Evolutionary conservation across 2,329 filamentous ascomycete genomes (phyloP), one percentile per base, ranked within the genome.

Genomic region (Alternaria dauci): DNA sequence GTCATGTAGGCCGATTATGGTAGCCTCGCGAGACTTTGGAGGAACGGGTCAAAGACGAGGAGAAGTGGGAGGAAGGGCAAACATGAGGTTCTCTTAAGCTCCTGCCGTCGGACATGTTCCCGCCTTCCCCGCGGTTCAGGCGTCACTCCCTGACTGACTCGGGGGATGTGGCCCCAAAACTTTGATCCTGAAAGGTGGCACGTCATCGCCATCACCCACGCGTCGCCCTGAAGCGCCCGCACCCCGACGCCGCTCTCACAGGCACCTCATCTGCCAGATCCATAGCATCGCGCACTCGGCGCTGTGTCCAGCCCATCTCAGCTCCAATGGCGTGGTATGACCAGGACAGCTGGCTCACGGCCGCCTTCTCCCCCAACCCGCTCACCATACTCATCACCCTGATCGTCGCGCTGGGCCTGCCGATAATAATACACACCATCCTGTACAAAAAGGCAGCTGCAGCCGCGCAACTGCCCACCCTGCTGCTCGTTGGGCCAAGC

Each of bases 401-500:
- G 20, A 66, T 92, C 58, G 82, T 97, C 72, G 87, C 91, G 62
- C 76, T 97, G 67, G 79, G 89, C 55, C 82, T 91, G 28, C 95
- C 95, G 20, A 74, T 96, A 53, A 75, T 96, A 55, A 84, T 97
- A 48, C 95, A 98, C 82, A 77, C 87, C 59, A 81, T 90, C 75
- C 86, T 97, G 74, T 88, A 93, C 77, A 86, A 86, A 56, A 84
- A 87, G 51, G 86, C 86, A 39, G 85, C 88, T 14, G 89, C 91
- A 71, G 87, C 87, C 38, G 85, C 84, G 14, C 63, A 57, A 16
- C 86, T 91, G 26, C 93, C 94, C 51, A 90, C 90, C 8, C 88
- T 98, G 62, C 83, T 97, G 9, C 86, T 97, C 43, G 78, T 94
- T 50, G 95, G 95, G 1, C 93, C 94, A 16, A 89, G 89, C 57